Base-by-base conservation (phyloP, 2,329 filamentous ascomycete species). In the Pyricularia sp. region DNA sequence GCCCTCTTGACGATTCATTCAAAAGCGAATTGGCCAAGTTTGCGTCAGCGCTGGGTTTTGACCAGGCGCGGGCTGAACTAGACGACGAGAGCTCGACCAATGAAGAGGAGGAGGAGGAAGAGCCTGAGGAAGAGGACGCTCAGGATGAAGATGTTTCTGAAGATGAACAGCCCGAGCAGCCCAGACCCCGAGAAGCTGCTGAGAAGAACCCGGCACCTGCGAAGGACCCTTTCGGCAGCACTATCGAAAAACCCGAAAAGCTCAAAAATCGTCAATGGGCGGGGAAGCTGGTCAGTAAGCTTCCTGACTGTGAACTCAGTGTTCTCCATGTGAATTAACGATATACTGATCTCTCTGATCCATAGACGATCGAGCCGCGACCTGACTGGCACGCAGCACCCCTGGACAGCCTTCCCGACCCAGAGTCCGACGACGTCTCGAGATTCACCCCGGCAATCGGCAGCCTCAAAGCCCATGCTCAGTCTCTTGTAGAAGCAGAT, bases 401-500 rank as follows among this genome's bases (percentile, higher is more conserved):
- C 65, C 75, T 85, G 63, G 78, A 77, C 42, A 74, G 77, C 64
- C 78, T 87, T 20, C 82, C 84, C 0, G 71, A 73, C 1, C 81
- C 82, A 3, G 76, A 75, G 0, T 79, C 80, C n/a, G 83, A 85
- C 64, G 79, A 85, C 55, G 74, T 80, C 36, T 78, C 77, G 25
- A 80, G 80, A 1, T 81, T 82, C 70, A 76, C 79, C 23, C 73
- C 78, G 20, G 79, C 81, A 14, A 80, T 87, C 30, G 79, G 82
- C 64, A 79, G 81, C 55, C 76, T 91, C 64, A 88, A 92, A 74
- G 81, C 88, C 17, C 88, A 97, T 77, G 93, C 93, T 3, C 86
- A 88, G 71, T 83, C 85, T 11, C 83, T 98, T 7, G 82, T 98
- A 25, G 89, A 96, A 68, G 84, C 88, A 30, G 95, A 99, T 76